Percentiles rank a stretch among this genome's conserved stretches.
Conservation (phyloP, 2,329 filamentous ascomycete species). For the Diaporthe australafricana region DNA sequence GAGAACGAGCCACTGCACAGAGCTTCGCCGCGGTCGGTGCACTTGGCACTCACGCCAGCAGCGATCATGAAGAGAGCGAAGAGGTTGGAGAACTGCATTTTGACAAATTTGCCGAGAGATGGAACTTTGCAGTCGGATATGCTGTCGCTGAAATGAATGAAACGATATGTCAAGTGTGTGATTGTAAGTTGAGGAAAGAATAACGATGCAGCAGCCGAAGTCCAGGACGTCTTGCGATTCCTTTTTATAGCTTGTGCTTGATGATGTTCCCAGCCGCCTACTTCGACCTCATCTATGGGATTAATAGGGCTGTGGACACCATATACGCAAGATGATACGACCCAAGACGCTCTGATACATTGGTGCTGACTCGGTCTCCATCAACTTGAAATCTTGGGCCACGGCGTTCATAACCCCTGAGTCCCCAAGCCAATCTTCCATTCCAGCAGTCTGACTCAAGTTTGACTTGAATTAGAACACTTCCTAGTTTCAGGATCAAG, state of each 20-base stretch:
- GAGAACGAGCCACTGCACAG: slow-evolving; percentile 1
- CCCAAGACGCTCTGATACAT: background rate
- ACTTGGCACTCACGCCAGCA: slow-evolving; percentile 10
- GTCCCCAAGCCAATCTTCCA: background rate
- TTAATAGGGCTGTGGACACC: background rate
- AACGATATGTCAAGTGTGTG: background rate
- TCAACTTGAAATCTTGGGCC: background rate
- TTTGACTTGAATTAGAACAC: background rate
- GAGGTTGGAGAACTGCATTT: background rate
- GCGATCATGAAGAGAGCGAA: slow-evolving; percentile 7
- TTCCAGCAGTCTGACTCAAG: background rate
- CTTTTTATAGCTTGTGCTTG: background rate
- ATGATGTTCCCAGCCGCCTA: background rate
- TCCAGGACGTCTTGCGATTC: background rate
- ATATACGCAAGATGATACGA: background rate
- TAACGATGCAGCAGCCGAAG: background rate
- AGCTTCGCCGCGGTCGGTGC: background rate
- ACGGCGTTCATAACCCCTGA: background rate
- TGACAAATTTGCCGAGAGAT: background rate
- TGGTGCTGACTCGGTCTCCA: background rate
- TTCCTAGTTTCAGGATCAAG: background rate
- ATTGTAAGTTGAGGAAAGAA: background rate
- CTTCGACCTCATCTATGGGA: background rate
- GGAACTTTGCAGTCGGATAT: background rate
- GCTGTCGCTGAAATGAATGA: background rate